phyloP scores from a whole-genome alignment of 108 stramenopile species.

The Nitzschia putrida region DNA sequence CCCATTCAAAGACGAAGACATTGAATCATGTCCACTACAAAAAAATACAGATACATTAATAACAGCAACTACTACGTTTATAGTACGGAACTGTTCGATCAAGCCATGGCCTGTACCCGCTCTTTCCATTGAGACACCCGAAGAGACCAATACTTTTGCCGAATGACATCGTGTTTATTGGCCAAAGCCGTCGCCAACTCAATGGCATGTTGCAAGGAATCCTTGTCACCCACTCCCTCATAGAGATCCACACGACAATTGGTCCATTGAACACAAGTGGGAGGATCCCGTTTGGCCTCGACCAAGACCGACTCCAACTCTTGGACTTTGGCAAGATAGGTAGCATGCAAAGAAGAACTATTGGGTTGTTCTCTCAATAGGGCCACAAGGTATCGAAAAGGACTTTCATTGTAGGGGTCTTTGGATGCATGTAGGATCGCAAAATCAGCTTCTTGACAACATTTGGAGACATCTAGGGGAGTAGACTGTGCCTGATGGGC shows the following conservation, averaged over 20 bases:
- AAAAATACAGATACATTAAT: no score
- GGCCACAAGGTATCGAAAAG: slow-evolving; percentile 82
- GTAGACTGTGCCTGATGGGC: slow-evolving; percentile 44
- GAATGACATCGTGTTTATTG: slow-evolving; percentile 59
- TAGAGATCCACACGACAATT: slow-evolving; percentile 74
- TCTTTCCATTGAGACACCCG: slow-evolving; percentile 30
- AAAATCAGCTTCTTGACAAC: slow-evolving; percentile 62
- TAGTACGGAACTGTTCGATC: no score
- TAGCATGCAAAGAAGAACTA: slow-evolving; percentile 2
- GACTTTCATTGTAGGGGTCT: slow-evolving; percentile 87
- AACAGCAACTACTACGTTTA: no score
- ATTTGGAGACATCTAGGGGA: slow-evolving; percentile 38
- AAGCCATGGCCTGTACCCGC: background rate
- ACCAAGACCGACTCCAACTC: slow-evolving; percentile 9
- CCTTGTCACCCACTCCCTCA: slow-evolving; percentile 49
- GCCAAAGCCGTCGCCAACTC: slow-evolving; percentile 44
- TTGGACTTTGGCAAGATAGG: slow-evolving; percentile 25
- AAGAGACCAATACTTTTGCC: slow-evolving; percentile 79
- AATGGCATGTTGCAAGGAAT: slow-evolving; percentile 47
- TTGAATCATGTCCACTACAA: no score
- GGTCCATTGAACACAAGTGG: slow-evolving; percentile 53
- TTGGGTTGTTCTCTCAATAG: slow-evolving; percentile 68
- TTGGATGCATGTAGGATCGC: slow-evolving; percentile 50
- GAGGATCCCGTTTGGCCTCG: slow-evolving; percentile 34
- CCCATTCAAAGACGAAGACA: no score